Conservation (phyloP, 2,329 filamentous ascomycete genomes). For the Ophiostoma tasmaniense region DNA sequence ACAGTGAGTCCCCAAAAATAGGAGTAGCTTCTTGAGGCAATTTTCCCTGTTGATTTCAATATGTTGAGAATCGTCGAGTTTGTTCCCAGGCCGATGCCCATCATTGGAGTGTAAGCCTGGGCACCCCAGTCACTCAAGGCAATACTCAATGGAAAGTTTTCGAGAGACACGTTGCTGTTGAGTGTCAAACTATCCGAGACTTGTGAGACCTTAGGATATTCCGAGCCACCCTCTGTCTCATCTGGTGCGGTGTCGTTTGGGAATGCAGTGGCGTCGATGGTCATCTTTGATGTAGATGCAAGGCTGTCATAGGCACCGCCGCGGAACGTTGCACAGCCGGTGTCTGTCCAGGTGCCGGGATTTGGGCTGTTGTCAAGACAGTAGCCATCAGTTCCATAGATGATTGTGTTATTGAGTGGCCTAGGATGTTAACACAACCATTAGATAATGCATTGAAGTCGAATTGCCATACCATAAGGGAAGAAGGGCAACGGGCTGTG, state of each 20-base stretch:
- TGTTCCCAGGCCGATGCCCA: conserved; percentile 24
- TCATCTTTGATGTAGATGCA: conserved; percentile 3
- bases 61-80: conserved; percentile 27
- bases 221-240: background rate
- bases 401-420: conserved; percentile 21
- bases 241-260: conserved; percentile 6
- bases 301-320: conserved; percentile 16
- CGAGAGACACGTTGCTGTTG: conserved; percentile 19
- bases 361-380: conserved; percentile 8
- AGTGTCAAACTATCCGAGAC: conserved; percentile 14
- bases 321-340: conserved; percentile 18
- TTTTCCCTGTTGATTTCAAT: conserved; percentile 23
- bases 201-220: background rate
- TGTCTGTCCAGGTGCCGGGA: background rate
- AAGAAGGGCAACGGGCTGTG: conserved; percentile 16
- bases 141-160: conserved; percentile 21
- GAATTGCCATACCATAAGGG: conserved; percentile 14
- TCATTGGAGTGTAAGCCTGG: conserved; percentile 23
- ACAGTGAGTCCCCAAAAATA: conserved; percentile 25
- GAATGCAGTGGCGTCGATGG: background rate
- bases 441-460: background rate
- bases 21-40: conserved; percentile 18
- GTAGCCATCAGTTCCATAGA: conserved; percentile 18
- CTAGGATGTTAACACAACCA: conserved; percentile 4
- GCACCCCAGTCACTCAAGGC: conserved; percentile 22